Percentiles rank a stretch among this genome's conserved stretches.
These are phyloP conservation scores for Phlegmacium glaucopus DNA, from an alignment of 768 basidiomycete genomes.

Conservation along the genomic window DNA sequence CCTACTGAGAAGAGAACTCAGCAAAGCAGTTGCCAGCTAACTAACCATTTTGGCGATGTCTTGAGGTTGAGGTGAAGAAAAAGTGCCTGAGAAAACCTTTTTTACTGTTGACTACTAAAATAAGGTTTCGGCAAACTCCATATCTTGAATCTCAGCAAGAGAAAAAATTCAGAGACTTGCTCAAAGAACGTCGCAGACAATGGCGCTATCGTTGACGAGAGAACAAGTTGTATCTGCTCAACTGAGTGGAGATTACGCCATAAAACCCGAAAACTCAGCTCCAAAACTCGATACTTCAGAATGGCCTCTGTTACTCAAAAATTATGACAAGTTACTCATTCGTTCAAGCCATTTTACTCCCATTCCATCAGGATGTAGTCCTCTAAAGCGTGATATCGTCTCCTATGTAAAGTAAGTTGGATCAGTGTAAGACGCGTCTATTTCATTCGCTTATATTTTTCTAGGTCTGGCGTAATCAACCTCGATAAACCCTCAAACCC, in stretches of 20 bases:
- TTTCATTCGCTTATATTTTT: constrained; percentile 7
- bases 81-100: not conserved
- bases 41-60: constrained; percentile 62
- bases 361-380: constrained; percentile 90
- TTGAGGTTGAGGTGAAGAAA: constrained; percentile 10
- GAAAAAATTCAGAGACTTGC: constrained; percentile 12
- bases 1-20: constrained; percentile 93
- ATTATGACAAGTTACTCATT: constrained; percentile 95
- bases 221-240: constrained; percentile 75
- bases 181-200: constrained; percentile 15
- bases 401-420: constrained; percentile 82
- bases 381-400: constrained; percentile 90
- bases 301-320: constrained; percentile 98
- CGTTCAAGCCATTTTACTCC: constrained; percentile 98
- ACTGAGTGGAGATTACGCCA: constrained; percentile 70
- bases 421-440: not conserved
- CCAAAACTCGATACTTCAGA: constrained; percentile 91
- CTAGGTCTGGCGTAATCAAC: constrained; percentile 98
- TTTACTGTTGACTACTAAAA: constrained; percentile 42
- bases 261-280: constrained; percentile 71
- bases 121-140: constrained; percentile 31
- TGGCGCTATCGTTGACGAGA: constrained; percentile 54
- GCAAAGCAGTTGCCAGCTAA: constrained; percentile 72
- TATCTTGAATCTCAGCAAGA: constrained; percentile 9
- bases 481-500: constrained; percentile 99